Evolutionary conservation across 139 green algal species (phyloP), one percentile per base, ranked within the genome.

Genomic region (Chlorella sp.): DNA sequence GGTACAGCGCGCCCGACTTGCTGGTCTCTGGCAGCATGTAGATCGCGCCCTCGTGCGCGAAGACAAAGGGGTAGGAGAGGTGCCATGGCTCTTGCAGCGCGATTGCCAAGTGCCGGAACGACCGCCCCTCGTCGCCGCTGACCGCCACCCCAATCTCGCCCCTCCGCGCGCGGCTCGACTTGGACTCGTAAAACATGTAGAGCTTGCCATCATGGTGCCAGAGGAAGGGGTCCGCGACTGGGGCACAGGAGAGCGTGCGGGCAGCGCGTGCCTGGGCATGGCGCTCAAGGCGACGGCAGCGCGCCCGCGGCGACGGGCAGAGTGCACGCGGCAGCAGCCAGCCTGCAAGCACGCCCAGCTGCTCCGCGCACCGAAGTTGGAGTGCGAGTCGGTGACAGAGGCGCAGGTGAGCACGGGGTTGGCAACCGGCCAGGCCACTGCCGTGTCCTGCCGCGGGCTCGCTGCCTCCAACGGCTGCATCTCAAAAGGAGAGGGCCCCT

Each of bases 21-120:
- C 50, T 77, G 1, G 65, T 76, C 76, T 87, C 80, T 5, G 81
- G 80, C 60, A 88, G 56, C 81, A 88, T 82, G 66, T 88, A 88
- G 29, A 72, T 43, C 50, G 50, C 50, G 12, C 51, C 68, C 6
- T 23, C 40, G 36, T 75, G 63, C 40, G 76, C 53, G 55, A 89
- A 81, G 25, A 89, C 60, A 31, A 80, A 82, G 31, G 83, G 83
- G 70, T 89, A 89, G 53, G 77, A 85, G 2, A 89, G 76, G 79
- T 89, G 77, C 77, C 77, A 89, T 12, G 67, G 72, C 79, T 83
- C 71, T 31, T 81, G 71, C 45, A 89, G 63, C 35, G 76, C 83
- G 6, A 87, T 63, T 0, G 71, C 83, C 43, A 79, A 27, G 68
- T 87, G 71, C 59, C 60, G 40, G 33, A 73, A 87, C 0, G 66